Conservation (phyloP, 345 rosid genomes). For the Lenwebbia sp. region DNA sequence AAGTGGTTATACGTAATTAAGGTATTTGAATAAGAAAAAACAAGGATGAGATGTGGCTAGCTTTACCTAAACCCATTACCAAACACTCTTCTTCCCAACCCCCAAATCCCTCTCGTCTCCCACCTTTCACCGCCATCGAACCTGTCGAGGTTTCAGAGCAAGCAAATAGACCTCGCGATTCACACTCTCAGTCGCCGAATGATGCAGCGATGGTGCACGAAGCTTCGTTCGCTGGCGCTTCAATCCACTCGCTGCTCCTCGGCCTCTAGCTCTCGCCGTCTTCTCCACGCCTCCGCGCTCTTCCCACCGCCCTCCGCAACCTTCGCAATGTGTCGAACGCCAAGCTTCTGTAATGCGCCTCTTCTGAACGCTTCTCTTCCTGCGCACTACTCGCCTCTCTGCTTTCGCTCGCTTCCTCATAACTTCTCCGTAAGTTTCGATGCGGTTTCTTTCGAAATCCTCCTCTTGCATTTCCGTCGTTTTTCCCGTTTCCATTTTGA, state of each 20-base stretch:
- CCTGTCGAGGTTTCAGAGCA: not conserved
- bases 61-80: not conserved
- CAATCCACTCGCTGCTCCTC: conserved; percentile 4
- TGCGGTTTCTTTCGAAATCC: not conserved
- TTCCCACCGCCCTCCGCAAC: not conserved
- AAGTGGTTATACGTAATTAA: not conserved
- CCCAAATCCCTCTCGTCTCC: not conserved
- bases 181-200: not conserved
- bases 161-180: not conserved
- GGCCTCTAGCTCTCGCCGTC: conserved; percentile 29
- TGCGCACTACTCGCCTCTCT: conserved; percentile 3
- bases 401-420: conserved; percentile 8
- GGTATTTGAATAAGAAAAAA: not conserved
- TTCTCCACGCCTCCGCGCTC: conserved; percentile 1
- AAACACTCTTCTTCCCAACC: not conserved
- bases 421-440: conserved; percentile 6
- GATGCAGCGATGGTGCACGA: conserved; percentile 67
- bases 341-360: conserved; percentile 6
- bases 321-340: conserved; percentile 5
- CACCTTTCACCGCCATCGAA: not conserved
- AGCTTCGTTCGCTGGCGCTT: conserved; percentile 38
- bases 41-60: no score
- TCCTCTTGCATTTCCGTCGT: not conserved
- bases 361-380: not conserved
- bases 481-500: not conserved